phyloP scores from a whole-genome alignment of 208 protist species.

The Acanthamoeba triangularis region DNA sequence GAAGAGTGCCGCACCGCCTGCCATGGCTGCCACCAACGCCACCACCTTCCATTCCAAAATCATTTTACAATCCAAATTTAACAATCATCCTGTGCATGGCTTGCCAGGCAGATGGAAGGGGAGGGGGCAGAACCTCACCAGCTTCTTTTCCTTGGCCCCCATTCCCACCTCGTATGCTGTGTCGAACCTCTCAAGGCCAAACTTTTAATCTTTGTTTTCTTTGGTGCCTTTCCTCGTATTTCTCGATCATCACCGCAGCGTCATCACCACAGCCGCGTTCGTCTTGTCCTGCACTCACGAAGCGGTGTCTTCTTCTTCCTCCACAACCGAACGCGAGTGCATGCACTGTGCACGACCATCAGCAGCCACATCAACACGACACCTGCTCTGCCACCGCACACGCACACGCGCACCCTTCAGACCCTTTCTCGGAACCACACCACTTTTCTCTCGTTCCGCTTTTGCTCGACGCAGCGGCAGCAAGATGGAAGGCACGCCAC shows the following conservation, averaged over 20 bases:
- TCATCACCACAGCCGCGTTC: too few relatives aligned
- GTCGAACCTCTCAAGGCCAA: background rate
- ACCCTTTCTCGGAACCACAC: background rate
- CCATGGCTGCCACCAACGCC: constrained; percentile 30
- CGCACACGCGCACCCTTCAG: too few relatives aligned
- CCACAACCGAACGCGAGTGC: too few relatives aligned
- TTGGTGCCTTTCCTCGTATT: too few relatives aligned
- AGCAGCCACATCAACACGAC: too few relatives aligned
- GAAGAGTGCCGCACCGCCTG: constrained; percentile 12
- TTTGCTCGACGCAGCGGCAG: background rate
- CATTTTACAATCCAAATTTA: background rate
- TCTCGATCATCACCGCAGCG: too few relatives aligned
- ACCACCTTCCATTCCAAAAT: background rate
- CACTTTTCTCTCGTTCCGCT: background rate
- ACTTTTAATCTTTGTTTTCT: background rate
- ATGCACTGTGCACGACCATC: too few relatives aligned
- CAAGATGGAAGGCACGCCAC: constrained; percentile 26
- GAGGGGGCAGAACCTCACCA: background rate
- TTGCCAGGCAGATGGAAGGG: too few relatives aligned
- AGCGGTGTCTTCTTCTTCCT: background rate
- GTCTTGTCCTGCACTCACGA: too few relatives aligned
- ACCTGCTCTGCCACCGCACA: too few relatives aligned
- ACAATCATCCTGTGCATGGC: background rate
- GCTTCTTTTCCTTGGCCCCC: constrained; percentile 62
- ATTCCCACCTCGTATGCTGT: background rate